Evolutionary conservation across 352 stramenopile genomes (phyloP).

Genomic region (Elongisporangium senticosum): DNA sequence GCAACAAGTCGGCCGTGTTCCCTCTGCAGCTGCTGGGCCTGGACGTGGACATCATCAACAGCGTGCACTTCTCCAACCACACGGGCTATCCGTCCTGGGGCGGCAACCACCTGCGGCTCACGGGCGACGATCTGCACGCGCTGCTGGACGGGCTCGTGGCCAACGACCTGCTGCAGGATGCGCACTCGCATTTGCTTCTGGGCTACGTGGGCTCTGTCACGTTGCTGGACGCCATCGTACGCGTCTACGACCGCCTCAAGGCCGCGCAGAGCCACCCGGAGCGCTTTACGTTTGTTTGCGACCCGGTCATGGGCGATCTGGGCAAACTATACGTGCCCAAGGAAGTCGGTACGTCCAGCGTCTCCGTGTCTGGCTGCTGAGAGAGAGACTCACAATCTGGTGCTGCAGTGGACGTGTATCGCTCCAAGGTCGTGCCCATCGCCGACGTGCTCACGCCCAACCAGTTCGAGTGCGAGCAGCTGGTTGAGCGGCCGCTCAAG

Average conservation of each 20-base stretch:
- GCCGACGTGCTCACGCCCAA: slow-evolving; percentile 83
- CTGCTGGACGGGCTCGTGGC: slow-evolving; percentile 68
- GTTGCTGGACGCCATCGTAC: slow-evolving; percentile 63
- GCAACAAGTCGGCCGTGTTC: slow-evolving; percentile 85
- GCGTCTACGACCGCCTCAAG: slow-evolving; percentile 51
- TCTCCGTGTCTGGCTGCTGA: slow-evolving; percentile 3
- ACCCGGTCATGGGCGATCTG: slow-evolving; percentile 79
- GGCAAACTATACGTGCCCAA: slow-evolving; percentile 78
- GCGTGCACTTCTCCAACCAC: slow-evolving; percentile 87
- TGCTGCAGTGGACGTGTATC: slow-evolving; percentile 67
- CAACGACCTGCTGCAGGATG: slow-evolving; percentile 60
- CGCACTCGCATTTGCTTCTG: slow-evolving; percentile 76
- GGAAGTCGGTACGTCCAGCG: slow-evolving; percentile 48
- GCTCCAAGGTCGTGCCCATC: slow-evolving; percentile 69
- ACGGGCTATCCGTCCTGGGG: slow-evolving; percentile 76
- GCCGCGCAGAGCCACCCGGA: slow-evolving; percentile 47
- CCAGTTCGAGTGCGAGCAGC: slow-evolving; percentile 80
- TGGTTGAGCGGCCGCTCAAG: slow-evolving; percentile 61
- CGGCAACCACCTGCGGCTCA: slow-evolving; percentile 46
- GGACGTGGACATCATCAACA: slow-evolving; percentile 87
- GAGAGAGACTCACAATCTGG: neutral
- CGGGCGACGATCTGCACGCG: slow-evolving; percentile 67
- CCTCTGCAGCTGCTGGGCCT: slow-evolving; percentile 78
- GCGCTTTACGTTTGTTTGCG: slow-evolving; percentile 71
- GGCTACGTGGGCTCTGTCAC: slow-evolving; percentile 75